Percentiles rank a stretch among this genome's conserved stretches.
Evolutionary conservation across 148 eudicot genomes (phyloP).

Genomic region (Nepenthes gracilis): DNA sequence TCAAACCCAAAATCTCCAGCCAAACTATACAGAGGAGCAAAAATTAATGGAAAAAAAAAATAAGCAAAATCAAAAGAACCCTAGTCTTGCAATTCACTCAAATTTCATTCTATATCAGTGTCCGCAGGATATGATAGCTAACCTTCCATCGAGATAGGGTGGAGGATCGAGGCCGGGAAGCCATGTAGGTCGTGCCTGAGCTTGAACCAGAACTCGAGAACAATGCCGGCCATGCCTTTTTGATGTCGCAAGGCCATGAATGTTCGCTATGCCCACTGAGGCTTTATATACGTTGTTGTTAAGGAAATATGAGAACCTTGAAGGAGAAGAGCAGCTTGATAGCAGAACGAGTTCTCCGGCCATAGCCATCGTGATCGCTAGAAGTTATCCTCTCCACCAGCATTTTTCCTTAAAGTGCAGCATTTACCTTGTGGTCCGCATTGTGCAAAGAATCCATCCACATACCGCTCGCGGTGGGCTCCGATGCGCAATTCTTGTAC

Average conservation of each 20-base stretch:
- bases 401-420: too few relatives aligned
- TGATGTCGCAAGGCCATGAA: slow-evolving; percentile 8
- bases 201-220: slow-evolving; percentile 24
- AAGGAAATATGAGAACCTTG: slow-evolving; percentile 27
- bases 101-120: too few relatives aligned
- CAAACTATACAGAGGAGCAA: slow-evolving; percentile 29
- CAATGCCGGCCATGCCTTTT: not conserved
- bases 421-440: too few relatives aligned
- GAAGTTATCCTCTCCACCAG: too few relatives aligned
- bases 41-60: not conserved
- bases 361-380: slow-evolving; percentile 31
- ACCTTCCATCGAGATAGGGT: slow-evolving; percentile 87
- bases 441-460: too few relatives aligned
- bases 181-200: slow-evolving; percentile 77
- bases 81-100: too few relatives aligned
- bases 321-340: slow-evolving; percentile 29
- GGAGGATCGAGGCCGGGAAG: slow-evolving; percentile 97
- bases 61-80: not conserved
- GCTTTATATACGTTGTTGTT: slow-evolving; percentile 19
- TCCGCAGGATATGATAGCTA: slow-evolving; percentile 4
- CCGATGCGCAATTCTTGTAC: too few relatives aligned
- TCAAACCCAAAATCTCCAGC: slow-evolving; percentile 91
- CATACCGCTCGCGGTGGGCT: too few relatives aligned
- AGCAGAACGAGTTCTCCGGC: slow-evolving; percentile 33
- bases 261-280: slow-evolving; percentile 8